Evolutionary conservation across 2,329 filamentous ascomycete species (phyloP).

Genomic region (Trichoderma koningii): DNA sequence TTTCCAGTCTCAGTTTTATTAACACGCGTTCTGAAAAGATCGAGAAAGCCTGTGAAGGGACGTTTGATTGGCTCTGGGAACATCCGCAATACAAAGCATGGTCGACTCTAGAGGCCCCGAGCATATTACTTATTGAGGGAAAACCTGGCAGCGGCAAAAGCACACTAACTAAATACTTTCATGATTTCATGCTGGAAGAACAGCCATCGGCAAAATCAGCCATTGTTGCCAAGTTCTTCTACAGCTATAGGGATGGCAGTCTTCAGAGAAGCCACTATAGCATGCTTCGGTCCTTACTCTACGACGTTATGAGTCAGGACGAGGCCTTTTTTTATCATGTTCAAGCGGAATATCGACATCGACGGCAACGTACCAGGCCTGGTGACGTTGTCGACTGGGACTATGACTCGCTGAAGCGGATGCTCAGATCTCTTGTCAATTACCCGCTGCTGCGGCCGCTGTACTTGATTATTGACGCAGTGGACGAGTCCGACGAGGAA

Average conservation of each 20-base stretch:
- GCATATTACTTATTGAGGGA: neutral
- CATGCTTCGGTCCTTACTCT: neutral
- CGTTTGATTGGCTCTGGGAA: neutral
- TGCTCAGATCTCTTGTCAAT: neutral
- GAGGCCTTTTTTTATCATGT: neutral
- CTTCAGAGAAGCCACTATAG: conserved; percentile 6
- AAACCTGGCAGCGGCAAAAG: conserved; percentile 7
- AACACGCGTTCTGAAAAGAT: neutral
- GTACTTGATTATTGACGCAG: neutral
- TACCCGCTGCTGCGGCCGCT: neutral
- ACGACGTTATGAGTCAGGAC: neutral
- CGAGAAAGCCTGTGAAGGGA: neutral
- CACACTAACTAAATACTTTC: neutral
- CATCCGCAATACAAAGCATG: neutral
- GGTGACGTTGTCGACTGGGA: neutral
- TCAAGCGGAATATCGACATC: neutral
- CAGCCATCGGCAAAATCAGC: neutral
- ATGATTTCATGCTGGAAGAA: neutral
- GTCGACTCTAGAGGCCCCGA: neutral
- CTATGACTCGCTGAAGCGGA: neutral
- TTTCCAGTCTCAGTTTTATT: too few species aligned
- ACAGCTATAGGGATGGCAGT: neutral
- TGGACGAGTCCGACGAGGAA: neutral
- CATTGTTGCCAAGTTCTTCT: neutral
- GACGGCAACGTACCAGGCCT: too few species aligned